Evolutionary conservation across 2,329 filamentous ascomycete species (phyloP), one percentile per base, ranked within the genome.

Genomic region (Zelopaecilomyces penicillatus): DNA sequence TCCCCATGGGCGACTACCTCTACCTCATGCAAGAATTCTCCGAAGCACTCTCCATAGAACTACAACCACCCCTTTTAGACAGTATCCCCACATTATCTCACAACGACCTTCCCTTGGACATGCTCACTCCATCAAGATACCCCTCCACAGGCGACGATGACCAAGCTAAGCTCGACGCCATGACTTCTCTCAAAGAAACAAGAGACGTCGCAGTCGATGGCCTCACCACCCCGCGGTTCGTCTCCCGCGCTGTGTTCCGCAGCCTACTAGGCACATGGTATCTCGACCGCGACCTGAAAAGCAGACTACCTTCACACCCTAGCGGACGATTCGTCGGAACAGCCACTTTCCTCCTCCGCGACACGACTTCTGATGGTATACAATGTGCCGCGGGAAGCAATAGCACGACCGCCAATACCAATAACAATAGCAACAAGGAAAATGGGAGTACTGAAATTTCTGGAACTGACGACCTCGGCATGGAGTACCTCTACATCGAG

Each of bases 1-100:
- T 89, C 53, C 87, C 86, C 33, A 90, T 91, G 82, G 82, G 82
- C 7, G 87, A 94, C 61, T 91, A 90, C 59, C 64, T 80, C 6
- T 90, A 81, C 49, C 64, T 91, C 9, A 82, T 91, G 72, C 80
- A 88, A 52, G 77, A 84, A 9, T 80, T 90, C 47, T 70, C 80
- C 9, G 60, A 71, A 2, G 75, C 79, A 0, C 66, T 87, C 3
- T 70, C 66, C 1, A 68, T 88, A 6, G 60, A 56, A 30, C 73
- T 65, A 30, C 58, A 52, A n/a, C 55, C 63, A 0, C 64, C 63
- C 11, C 54, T 50, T 37, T 43, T 47, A 31, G 12, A 45, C 7
- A 36, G 54, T 36, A 46, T 54, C 8, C 62, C 62, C 5, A 41
- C 9, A 2, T 50, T 77, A 27, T 61, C 70, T 6, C 61, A 66